Base-by-base conservation (phyloP, 306 rosid genomes). In the Psophocarpus tetragonolobus region DNA sequence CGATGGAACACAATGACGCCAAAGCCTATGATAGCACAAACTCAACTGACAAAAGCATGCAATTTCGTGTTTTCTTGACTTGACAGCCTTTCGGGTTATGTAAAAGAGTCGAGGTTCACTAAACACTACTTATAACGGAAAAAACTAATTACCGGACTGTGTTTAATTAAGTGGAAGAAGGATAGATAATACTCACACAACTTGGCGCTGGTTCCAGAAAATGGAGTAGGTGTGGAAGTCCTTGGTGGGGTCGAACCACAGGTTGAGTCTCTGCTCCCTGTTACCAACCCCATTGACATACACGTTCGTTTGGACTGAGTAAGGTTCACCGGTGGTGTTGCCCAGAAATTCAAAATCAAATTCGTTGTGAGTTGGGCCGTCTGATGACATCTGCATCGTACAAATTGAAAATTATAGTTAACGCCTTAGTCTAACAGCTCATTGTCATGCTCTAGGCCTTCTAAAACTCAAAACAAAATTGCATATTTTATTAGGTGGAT, bases 321-420 rank as follows among this genome's bases (percentile, higher is more conserved):
- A 95, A 1, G 99, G 99, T 77, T 95, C 99, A 0, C 99, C 99
- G 0, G 86, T 92, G 4, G 94, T 83, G 78, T 95, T 95, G 15
- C 99, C 99, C 84, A 95, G 66, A 57, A 95, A 95, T 90, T 95
- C 97, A 20, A 91, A 95, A 80, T 95, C 99, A 68, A 95, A 92
- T 68, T 95, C 99, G 18, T 95, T 89, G 82, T 92, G 99, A 56
- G 51, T 79, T 39, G 96, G 75, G 1, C 99, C 99, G 3, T 95
- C 99, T 15, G 99, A 92, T 63, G 97, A 92, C 97, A 95, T 89
- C 99, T 95, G 53, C 38, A 77, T 24, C 44, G 58, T 8, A 44
- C 1, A 24, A 48, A 72, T 42, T 38, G 50, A 60, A 53, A 62
- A 21, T 47, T 11, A 57, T 4, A 6, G 54, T 3, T 8, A 58